phyloP scores from a whole-genome alignment of 176 grass and related monocot species.

The Ampelocalamus luodianensis region DNA sequence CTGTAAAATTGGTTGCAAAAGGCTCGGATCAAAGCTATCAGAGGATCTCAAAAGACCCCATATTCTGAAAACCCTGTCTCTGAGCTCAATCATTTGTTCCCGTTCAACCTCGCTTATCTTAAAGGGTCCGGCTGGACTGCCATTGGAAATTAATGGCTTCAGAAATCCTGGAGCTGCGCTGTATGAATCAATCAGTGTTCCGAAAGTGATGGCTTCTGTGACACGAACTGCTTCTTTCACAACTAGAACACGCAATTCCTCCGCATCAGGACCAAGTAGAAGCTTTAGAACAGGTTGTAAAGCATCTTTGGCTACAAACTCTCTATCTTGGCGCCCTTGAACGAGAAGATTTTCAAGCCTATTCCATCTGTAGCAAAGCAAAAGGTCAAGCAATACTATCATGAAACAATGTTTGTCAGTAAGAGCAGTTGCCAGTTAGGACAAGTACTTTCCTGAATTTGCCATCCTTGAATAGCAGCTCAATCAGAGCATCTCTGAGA shows the following conservation, averaged over 20 bases:
- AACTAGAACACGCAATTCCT: conserved; percentile 75
- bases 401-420: neutral
- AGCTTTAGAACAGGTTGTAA: conserved; percentile 92
- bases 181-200: conserved; percentile 76
- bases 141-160: conserved; percentile 71
- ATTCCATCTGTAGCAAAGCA: conserved; percentile 76
- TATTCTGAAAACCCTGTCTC: conserved; percentile 82
- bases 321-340: conserved; percentile 90
- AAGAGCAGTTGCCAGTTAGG: neutral
- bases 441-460: conserved; percentile 80
- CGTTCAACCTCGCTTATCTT: conserved; percentile 71
- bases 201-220: conserved; percentile 82
- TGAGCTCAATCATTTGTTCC: conserved; percentile 75
- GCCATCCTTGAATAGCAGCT: conserved; percentile 96
- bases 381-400: conserved; percentile 33
- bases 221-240: conserved; percentile 94
- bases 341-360: conserved; percentile 99
- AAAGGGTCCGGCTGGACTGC: conserved; percentile 63
- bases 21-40: conserved; percentile 86
- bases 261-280: conserved; percentile 74
- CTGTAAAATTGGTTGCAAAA: conserved; percentile 91
- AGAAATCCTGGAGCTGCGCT: conserved; percentile 69
- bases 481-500: conserved; percentile 97
- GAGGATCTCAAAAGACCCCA: conserved; percentile 88
- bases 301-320: conserved; percentile 92